phyloP scores from a whole-genome alignment of 169 alveolate species.

The Plasmodium vivax region DNA sequence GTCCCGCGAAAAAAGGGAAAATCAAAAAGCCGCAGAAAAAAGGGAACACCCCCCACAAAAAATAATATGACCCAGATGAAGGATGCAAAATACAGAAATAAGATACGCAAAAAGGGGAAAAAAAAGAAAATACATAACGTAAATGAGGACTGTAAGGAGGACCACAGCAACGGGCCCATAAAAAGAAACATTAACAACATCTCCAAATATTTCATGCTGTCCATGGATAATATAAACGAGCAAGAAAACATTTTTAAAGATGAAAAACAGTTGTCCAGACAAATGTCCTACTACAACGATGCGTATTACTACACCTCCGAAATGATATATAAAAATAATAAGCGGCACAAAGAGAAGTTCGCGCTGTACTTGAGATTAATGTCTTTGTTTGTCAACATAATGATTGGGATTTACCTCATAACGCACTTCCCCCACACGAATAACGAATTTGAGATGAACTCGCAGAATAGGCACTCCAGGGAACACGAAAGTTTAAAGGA shows the following conservation, averaged over 20 bases:
- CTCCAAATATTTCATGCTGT: slow-evolving; percentile 38
- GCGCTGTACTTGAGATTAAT: slow-evolving; percentile 62
- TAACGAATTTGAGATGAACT: slow-evolving; percentile 4
- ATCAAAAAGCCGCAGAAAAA: neutral
- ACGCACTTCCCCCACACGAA: slow-evolving; percentile 48
- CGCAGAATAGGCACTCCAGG: neutral
- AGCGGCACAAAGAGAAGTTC: slow-evolving; percentile 36
- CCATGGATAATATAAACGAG: slow-evolving; percentile 57
- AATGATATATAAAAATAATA: slow-evolving; percentile 63
- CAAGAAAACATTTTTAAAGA: slow-evolving; percentile 56
- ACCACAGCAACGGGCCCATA: neutral
- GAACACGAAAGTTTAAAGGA: slow-evolving; percentile 33
- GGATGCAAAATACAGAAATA: neutral
- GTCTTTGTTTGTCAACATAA: slow-evolving; percentile 53
- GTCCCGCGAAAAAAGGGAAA: neutral
- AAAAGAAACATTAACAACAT: slow-evolving; percentile 19
- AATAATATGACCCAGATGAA: neutral
- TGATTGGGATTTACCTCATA: slow-evolving; percentile 60
- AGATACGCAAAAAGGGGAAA: neutral
- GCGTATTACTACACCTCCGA: slow-evolving; percentile 68
- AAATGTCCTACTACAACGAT: slow-evolving; percentile 67
- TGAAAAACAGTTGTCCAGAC: slow-evolving; percentile 62
- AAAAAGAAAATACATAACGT: slow-evolving; percentile 18
- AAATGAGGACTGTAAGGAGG: neutral
- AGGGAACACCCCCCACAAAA: neutral